These are phyloP conservation scores for Massariosphaeria phaeospora DNA, from an alignment of 495 filamentous ascomycete species.

Conservation along the genomic window DNA sequence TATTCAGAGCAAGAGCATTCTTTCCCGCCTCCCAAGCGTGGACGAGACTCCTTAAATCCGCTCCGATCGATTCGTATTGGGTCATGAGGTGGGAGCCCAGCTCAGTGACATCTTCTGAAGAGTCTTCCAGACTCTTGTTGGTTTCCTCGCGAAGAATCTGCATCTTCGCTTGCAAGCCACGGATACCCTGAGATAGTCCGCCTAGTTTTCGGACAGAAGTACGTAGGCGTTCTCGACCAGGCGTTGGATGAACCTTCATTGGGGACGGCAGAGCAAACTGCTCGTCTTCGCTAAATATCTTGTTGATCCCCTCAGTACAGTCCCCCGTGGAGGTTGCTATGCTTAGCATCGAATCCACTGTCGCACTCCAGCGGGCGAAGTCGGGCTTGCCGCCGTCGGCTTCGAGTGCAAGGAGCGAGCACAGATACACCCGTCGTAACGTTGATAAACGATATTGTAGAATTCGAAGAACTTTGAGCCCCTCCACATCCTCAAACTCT, in stretches of 20 bases:
- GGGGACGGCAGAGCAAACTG: conserved; percentile 52
- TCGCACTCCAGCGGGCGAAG: conserved; percentile 71
- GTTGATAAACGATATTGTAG: conserved; percentile 73
- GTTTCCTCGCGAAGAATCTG: conserved; percentile 89
- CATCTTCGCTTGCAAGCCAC: conserved; percentile 90
- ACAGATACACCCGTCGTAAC: conserved; percentile 75
- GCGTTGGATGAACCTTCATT: conserved; percentile 64
- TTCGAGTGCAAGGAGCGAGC: conserved; percentile 78
- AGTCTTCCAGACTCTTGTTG: conserved; percentile 65
- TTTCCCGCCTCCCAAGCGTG: conserved; percentile 91
- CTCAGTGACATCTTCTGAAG: conserved; percentile 66
- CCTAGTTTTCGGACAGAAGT: conserved; percentile 80
- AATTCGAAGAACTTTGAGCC: conserved; percentile 71
- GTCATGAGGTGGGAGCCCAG: conserved; percentile 70
- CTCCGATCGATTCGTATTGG: conserved; percentile 92
- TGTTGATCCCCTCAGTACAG: conserved; percentile 55
- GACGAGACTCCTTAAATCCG: conserved; percentile 74
- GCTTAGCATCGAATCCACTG: conserved; percentile 67
- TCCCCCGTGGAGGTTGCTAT: conserved; percentile 54
- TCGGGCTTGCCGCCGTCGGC: conserved; percentile 79
- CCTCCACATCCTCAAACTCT: conserved; percentile 69
- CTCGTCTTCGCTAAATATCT: conserved; percentile 77
- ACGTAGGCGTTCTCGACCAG: conserved; percentile 72
- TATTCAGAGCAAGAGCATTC: conserved; percentile 63
- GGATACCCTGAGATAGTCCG: conserved; percentile 82